These are phyloP conservation scores for Vitis riparia DNA, from an alignment of 164 flowering plant species.

Conservation along the genomic window DNA sequence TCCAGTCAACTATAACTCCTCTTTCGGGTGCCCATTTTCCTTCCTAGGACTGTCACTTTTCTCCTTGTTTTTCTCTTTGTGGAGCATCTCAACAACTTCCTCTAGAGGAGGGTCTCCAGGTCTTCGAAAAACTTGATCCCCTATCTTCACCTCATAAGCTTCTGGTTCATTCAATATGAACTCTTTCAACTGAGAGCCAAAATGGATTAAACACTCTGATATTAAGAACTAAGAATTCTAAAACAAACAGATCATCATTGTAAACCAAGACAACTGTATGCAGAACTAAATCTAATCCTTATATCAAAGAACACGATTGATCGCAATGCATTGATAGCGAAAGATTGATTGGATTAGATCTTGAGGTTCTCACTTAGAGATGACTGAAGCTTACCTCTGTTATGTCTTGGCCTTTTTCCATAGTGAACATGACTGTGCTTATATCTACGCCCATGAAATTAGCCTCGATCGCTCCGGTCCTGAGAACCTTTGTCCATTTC, in stretches of 20 bases:
- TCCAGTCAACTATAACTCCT: constrained; percentile 48
- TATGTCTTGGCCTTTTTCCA: constrained; percentile 55
- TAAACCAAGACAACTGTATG: too few relatives aligned
- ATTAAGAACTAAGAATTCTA: neutral
- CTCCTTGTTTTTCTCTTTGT: constrained; percentile 24
- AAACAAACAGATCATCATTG: too few relatives aligned
- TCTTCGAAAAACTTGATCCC: constrained; percentile 70
- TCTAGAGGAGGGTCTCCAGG: constrained; percentile 92
- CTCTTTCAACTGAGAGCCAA: constrained; percentile 58
- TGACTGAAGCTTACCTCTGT: constrained; percentile 35
- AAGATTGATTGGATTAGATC: too few relatives aligned
- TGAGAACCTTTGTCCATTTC: constrained; percentile 81
- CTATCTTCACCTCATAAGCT: constrained; percentile 93
- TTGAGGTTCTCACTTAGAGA: neutral
- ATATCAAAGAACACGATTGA: too few relatives aligned
- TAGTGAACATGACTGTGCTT: constrained; percentile 80
- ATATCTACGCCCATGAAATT: constrained; percentile 70
- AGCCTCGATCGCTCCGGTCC: constrained; percentile 65
- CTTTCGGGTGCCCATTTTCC: constrained; percentile 26
- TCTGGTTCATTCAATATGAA: constrained; percentile 80
- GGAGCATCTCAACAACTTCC: constrained; percentile 55
- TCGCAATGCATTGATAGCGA: too few relatives aligned
- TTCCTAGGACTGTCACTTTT: constrained; percentile 6
- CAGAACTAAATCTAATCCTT: too few relatives aligned
- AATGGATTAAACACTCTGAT: neutral